phyloP scores from a whole-genome alignment of 345 rosid genomes.

The Mercurialis annua region DNA sequence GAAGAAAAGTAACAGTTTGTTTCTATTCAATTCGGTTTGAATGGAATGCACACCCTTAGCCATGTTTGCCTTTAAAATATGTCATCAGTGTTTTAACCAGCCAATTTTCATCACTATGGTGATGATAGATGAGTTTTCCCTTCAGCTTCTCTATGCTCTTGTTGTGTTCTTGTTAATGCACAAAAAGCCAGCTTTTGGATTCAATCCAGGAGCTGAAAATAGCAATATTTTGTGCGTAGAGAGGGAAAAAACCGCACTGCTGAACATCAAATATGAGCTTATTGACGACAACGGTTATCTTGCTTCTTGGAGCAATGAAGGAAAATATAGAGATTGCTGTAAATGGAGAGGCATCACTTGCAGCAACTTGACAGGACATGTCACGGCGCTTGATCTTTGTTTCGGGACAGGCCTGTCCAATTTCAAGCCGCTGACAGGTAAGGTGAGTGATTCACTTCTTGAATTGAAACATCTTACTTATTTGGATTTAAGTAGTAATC shows the following conservation, averaged over 20 bases:
- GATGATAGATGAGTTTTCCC: background rate
- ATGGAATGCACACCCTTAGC: too few relatives aligned
- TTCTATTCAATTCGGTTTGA: too few relatives aligned
- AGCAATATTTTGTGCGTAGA: background rate
- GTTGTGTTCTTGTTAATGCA: background rate
- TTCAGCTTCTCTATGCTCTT: background rate
- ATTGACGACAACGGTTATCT: background rate
- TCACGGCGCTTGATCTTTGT: background rate
- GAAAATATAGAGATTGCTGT: slow-evolving; percentile 15
- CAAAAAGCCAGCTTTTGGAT: background rate
- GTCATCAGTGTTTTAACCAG: too few relatives aligned
- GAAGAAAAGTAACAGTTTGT: too few relatives aligned
- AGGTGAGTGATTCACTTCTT: background rate
- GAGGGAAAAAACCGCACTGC: slow-evolving; percentile 8
- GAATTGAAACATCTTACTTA: slow-evolving; percentile 6
- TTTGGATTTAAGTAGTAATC: slow-evolving; percentile 1
- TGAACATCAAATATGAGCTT: slow-evolving; percentile 9
- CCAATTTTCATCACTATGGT: too few relatives aligned
- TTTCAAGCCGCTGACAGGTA: background rate
- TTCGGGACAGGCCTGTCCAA: too few relatives aligned
- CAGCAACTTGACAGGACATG: background rate
- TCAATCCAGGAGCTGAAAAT: background rate
- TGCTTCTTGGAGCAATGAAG: slow-evolving; percentile 10
- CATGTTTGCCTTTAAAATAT: too few relatives aligned
- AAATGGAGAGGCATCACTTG: slow-evolving; percentile 20